Evolutionary conservation across 2,329 filamentous ascomycete species (phyloP).

Genomic region (Neonectria ditissima): DNA sequence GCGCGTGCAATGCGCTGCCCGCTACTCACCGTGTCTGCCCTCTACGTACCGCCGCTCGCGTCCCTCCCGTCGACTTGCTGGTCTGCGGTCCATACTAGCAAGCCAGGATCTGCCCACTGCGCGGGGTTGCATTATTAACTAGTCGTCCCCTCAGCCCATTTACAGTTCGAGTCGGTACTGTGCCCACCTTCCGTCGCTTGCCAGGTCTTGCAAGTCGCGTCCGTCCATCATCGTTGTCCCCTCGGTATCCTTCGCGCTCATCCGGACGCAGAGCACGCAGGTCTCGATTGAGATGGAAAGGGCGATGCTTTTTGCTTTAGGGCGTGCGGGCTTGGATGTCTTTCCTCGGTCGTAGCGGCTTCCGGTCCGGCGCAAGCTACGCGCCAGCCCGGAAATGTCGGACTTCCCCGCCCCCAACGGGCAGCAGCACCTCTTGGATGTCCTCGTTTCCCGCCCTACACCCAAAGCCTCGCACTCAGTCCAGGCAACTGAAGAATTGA

Average conservation of each 20-base stretch:
- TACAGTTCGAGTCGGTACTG: constrained; percentile 1
- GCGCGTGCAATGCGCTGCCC: not conserved
- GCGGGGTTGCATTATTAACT: not conserved
- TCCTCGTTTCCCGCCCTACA: not conserved
- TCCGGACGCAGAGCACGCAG: not conserved
- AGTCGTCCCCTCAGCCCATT: not conserved
- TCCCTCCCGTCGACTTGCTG: not conserved
- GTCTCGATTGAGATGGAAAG: not conserved
- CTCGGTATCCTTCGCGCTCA: not conserved
- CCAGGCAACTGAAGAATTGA: not conserved
- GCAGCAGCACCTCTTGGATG: not conserved
- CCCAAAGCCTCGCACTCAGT: not conserved
- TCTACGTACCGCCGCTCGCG: not conserved
- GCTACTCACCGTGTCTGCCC: not conserved
- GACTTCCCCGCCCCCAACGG: constrained; percentile 29
- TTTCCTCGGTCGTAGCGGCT: constrained; percentile 15
- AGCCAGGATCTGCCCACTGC: not conserved
- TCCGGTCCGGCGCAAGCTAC: constrained; percentile 30
- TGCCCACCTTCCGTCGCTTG: not conserved
- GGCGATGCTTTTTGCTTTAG: not conserved
- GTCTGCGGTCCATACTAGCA: not conserved
- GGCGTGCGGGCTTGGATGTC: not conserved
- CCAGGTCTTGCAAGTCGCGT: not conserved
- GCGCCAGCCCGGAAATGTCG: constrained; percentile 33
- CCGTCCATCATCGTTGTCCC: not conserved